phyloP scores from a whole-genome alignment of 2,329 filamentous ascomycete species.

The Penicillium sp. region DNA sequence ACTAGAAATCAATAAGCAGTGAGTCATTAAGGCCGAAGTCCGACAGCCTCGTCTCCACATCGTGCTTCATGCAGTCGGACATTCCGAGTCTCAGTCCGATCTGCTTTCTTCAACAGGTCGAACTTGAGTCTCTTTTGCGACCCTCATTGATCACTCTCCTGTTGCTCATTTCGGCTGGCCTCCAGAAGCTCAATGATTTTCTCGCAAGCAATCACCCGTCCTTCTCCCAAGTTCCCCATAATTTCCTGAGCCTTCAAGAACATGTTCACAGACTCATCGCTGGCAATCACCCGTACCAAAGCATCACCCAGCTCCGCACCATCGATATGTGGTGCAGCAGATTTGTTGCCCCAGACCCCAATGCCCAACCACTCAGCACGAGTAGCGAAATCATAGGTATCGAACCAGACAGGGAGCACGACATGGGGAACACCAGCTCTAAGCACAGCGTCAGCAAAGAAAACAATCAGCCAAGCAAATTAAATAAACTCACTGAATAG shows the following conservation, averaged over 20 bases:
- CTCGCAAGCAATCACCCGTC: slow-evolving; percentile 24
- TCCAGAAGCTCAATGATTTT: slow-evolving; percentile 12
- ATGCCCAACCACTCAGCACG: slow-evolving; percentile 1
- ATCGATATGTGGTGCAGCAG: background rate
- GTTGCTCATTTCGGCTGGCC: background rate
- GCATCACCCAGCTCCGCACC: slow-evolving; percentile 33
- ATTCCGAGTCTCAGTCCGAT: too few species aligned
- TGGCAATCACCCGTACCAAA: slow-evolving; percentile 37
- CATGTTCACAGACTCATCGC: slow-evolving; percentile 29
- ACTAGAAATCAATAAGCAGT: slow-evolving; percentile 6
- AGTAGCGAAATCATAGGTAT: slow-evolving; percentile 1
- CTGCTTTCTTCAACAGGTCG: too few species aligned
- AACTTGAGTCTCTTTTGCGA: background rate
- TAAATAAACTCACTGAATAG: background rate
- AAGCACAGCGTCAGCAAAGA: background rate
- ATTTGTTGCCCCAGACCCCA: background rate
- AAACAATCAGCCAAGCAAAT: background rate
- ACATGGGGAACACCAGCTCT: slow-evolving; percentile 2
- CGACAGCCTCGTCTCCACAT: slow-evolving; percentile 1
- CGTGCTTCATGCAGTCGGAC: background rate
- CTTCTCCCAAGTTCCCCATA: slow-evolving; percentile 14
- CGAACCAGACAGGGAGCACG: background rate
- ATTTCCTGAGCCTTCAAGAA: slow-evolving; percentile 29
- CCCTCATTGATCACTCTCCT: background rate
- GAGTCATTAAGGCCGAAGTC: slow-evolving; percentile 16